phyloP scores from a whole-genome alignment of 2,329 filamentous ascomycete genomes.

The Xylariaceae sp. region DNA sequence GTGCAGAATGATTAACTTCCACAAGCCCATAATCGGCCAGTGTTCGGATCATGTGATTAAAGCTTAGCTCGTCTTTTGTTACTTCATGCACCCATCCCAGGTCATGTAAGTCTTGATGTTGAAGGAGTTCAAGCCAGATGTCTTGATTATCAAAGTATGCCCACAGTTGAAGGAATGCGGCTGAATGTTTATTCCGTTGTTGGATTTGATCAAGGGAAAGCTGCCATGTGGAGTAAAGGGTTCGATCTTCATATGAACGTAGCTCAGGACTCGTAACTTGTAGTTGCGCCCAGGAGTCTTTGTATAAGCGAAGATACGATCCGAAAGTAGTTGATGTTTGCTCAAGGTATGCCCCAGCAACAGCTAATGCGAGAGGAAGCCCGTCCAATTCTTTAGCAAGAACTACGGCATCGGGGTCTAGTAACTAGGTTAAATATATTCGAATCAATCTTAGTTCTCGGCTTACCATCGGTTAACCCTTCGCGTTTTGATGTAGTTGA shows the following conservation, averaged over 20 bases:
- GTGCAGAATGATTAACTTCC: neutral
- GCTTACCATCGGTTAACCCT: slow-evolving; percentile 13
- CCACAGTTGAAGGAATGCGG: slow-evolving; percentile 12
- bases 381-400: slow-evolving; percentile 11
- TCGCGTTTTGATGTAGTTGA: slow-evolving; percentile 38
- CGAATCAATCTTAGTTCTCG: neutral
- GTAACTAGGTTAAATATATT: neutral
- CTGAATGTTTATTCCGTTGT: neutral
- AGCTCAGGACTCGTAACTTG: slow-evolving; percentile 3
- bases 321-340: slow-evolving; percentile 3
- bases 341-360: slow-evolving; percentile 20
- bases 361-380: slow-evolving; percentile 19
- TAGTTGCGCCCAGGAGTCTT: slow-evolving; percentile 14
- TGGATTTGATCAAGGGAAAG: slow-evolving; percentile 12
- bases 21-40: slow-evolving; percentile 16
- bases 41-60: neutral
- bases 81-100: slow-evolving; percentile 5
- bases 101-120: neutral
- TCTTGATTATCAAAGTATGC: slow-evolving; percentile 22
- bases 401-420: slow-evolving; percentile 11
- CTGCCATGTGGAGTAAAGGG: slow-evolving; percentile 16
- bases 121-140: slow-evolving; percentile 20
- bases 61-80: slow-evolving; percentile 16
- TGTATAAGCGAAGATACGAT: slow-evolving; percentile 15
- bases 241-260: slow-evolving; percentile 15